Percentiles rank a stretch among this genome's conserved stretches.
Conservation (phyloP, 352 stramenopile genomes). For the Phytophthora tubulina region DNA sequence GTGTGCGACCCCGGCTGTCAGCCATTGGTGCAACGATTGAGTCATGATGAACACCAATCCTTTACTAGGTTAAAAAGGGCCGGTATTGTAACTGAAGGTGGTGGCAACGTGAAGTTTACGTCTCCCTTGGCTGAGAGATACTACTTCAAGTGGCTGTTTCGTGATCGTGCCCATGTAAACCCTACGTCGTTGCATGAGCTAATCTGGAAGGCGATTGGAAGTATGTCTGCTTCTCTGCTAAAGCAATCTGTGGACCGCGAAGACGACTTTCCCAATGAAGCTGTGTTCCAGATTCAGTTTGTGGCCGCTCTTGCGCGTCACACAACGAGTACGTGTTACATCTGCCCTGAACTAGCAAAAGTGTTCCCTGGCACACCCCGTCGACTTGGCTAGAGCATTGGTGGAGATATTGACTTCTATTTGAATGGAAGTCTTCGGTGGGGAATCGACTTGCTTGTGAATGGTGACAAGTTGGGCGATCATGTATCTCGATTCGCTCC, state of each 20-base stretch:
- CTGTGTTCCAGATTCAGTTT: constrained; percentile 30
- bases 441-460: constrained; percentile 12
- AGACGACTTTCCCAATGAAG: constrained; percentile 25
- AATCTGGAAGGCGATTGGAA: constrained; percentile 20
- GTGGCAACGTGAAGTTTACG: constrained; percentile 9
- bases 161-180: background rate
- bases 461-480: constrained; percentile 8
- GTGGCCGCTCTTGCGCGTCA: constrained; percentile 14
- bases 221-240: constrained; percentile 25
- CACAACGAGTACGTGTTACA: background rate
- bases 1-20: background rate
- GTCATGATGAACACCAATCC: background rate
- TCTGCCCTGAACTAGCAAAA: constrained; percentile 17
- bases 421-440: constrained; percentile 16
- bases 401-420: constrained; percentile 13
- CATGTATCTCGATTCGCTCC: constrained; percentile 6
- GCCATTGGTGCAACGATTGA: background rate
- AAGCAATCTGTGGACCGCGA: background rate
- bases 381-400: background rate
- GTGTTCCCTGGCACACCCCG: too few relatives aligned
- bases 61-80: constrained; percentile 6
- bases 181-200: constrained; percentile 25
- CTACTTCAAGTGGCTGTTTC: constrained; percentile 18
- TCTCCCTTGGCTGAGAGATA: constrained; percentile 21
- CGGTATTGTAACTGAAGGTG: constrained; percentile 10